phyloP scores from a whole-genome alignment of 768 basidiomycete species.

The Cystobasidiopsis lactophilus region DNA sequence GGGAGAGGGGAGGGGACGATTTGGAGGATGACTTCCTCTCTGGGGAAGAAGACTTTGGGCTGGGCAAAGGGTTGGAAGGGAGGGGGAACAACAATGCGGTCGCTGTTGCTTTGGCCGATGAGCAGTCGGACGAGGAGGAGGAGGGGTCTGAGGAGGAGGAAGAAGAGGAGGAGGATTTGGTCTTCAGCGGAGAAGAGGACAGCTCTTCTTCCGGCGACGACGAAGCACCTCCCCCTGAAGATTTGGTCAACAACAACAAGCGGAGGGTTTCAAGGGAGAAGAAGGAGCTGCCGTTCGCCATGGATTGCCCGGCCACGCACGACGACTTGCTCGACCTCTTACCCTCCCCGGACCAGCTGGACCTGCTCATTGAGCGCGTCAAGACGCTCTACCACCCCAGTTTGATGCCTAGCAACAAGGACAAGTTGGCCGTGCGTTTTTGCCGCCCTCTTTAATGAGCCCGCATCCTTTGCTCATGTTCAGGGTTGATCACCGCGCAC shows the following conservation, averaged over 20 bases:
- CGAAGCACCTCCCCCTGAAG: constrained; percentile 17
- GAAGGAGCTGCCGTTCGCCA: constrained; percentile 72
- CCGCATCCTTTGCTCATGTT: neutral
- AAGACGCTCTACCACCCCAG: constrained; percentile 78
- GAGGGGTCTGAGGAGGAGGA: constrained; percentile 29
- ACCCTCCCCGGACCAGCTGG: constrained; percentile 44
- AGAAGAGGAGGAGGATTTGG: constrained; percentile 21
- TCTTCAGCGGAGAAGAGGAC: no score
- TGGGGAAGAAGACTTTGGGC: constrained; percentile 12
- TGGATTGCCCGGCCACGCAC: constrained; percentile 64
- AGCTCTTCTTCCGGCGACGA: constrained; percentile 22
- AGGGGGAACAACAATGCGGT: constrained; percentile 6
- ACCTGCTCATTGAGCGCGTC: constrained; percentile 68
- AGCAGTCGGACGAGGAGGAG: constrained; percentile 15
- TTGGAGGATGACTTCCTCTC: constrained; percentile 55
- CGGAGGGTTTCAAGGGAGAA: constrained; percentile 7
- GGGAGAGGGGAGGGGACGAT: constrained; percentile 51
- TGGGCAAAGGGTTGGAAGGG: constrained; percentile 24
- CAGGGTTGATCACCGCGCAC: constrained; percentile 3
- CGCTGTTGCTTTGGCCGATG: constrained; percentile 7
- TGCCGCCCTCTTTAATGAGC: neutral
- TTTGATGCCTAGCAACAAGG: constrained; percentile 72
- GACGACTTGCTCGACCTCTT: constrained; percentile 75
- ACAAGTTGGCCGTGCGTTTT: constrained; percentile 56
- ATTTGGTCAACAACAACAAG: constrained; percentile 25